Evolutionary conservation across 23 red algal genomes (phyloP).

Genomic region (Gracilaria gracilis): DNA sequence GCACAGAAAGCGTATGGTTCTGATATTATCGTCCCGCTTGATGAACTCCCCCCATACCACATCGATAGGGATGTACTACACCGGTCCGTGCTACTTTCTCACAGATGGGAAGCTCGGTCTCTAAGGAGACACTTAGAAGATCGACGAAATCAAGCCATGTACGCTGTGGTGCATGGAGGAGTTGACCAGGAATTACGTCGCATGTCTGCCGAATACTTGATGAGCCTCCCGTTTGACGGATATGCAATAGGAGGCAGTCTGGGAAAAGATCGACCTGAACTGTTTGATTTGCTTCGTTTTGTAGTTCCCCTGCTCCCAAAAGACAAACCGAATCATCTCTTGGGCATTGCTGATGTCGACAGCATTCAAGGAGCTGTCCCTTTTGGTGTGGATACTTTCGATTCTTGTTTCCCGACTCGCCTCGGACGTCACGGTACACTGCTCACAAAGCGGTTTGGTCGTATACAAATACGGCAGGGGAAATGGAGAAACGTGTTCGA

Average conservation of each 20-base stretch:
- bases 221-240: slow-evolving; percentile 92
- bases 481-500: slow-evolving; percentile 88
- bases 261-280: slow-evolving; percentile 92
- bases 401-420: slow-evolving; percentile 97
- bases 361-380: slow-evolving; percentile 93
- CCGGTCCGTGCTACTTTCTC: slow-evolving; percentile 84
- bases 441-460: slow-evolving; percentile 83
- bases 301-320: slow-evolving; percentile 77
- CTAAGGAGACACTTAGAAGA: slow-evolving; percentile 87
- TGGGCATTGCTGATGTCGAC: slow-evolving; percentile 98
- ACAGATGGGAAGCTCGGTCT: slow-evolving; percentile 97
- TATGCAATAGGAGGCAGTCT: slow-evolving; percentile 95
- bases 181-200: slow-evolving; percentile 80
- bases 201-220: slow-evolving; percentile 91
- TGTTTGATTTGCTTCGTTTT: slow-evolving; percentile 87
- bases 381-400: slow-evolving; percentile 95
- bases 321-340: slow-evolving; percentile 87
- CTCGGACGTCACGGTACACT: slow-evolving; percentile 94
- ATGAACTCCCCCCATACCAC: slow-evolving; percentile 99
- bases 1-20: slow-evolving; percentile 90
- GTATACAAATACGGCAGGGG: slow-evolving; percentile 76
- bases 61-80: slow-evolving; percentile 80
- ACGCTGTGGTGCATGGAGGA: slow-evolving; percentile 93
- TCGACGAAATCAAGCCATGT: slow-evolving; percentile 96
- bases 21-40: slow-evolving; percentile 98